These are phyloP conservation scores for Penicillium antarcticum DNA, from an alignment of 495 filamentous ascomycete species.

Conservation along the genomic window DNA sequence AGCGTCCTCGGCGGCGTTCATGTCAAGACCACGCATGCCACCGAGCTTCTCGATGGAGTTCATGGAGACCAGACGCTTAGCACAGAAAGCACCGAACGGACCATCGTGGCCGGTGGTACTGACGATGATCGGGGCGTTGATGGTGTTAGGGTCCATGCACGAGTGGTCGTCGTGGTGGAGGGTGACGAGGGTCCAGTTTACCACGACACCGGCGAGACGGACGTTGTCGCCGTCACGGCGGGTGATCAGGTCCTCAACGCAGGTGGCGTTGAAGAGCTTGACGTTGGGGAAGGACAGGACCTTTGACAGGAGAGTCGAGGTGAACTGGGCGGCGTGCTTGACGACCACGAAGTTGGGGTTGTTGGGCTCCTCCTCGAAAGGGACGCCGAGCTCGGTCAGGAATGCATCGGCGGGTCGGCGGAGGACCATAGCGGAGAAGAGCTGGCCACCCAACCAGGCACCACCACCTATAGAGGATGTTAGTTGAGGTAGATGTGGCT, in stretches of 20 bases:
- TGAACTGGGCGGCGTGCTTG: conserved; percentile 91
- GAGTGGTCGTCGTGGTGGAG: conserved; percentile 91
- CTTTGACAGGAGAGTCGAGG: conserved; percentile 75
- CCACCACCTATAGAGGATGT: conserved; percentile 58
- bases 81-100: conserved; percentile 84
- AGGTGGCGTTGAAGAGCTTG: conserved; percentile 92
- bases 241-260: conserved; percentile 88
- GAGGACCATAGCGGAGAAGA: conserved; percentile 92
- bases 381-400: conserved; percentile 71
- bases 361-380: conserved; percentile 81
- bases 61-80: conserved; percentile 83
- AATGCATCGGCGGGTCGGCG: conserved; percentile 86
- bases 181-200: conserved; percentile 88
- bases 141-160: conserved; percentile 95
- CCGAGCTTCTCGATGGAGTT: conserved; percentile 74
- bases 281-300: conserved; percentile 83
- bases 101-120: conserved; percentile 89
- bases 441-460: conserved; percentile 89
- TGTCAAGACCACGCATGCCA: conserved; percentile 88
- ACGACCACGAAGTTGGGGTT: conserved; percentile 85
- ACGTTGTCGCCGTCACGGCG: conserved; percentile 49
- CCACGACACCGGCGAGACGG: conserved; percentile 82
- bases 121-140: conserved; percentile 83
- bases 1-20: conserved; percentile 84
- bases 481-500: conserved; percentile 2